Percentiles rank a stretch among this genome's conserved stretches.
Conservation (phyloP, 257 asterid species). For the Gentiana straminea region DNA sequence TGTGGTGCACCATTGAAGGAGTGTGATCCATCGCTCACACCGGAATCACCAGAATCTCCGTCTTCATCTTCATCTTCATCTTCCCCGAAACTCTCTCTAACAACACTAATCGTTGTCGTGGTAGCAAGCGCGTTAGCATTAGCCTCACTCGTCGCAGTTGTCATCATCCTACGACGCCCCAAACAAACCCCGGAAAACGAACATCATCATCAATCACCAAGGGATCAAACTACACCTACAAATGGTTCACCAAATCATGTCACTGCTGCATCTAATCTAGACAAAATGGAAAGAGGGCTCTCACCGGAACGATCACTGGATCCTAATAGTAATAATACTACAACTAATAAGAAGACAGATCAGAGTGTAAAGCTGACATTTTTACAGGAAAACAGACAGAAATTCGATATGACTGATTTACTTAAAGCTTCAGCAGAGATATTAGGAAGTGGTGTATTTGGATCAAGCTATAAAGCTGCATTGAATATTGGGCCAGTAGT, state of each 20-base stretch:
- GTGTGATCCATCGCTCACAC: constrained; percentile 18
- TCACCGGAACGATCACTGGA: constrained; percentile 18
- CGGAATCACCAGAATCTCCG: no score
- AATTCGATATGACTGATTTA: constrained; percentile 70
- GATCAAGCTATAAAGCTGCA: constrained; percentile 76
- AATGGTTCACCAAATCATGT: not conserved
- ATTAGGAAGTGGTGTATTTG: constrained; percentile 69
- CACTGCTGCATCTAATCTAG: constrained; percentile 18
- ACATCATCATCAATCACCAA: no score
- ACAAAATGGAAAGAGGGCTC: constrained; percentile 45
- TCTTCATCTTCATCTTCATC: no score
- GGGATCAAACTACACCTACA: constrained; percentile 1
- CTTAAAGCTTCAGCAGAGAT: constrained; percentile 90
- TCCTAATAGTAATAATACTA: no score
- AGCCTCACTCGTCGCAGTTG: constrained; percentile 29
- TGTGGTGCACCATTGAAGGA: constrained; percentile 60
- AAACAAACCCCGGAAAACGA: constrained; percentile 13
- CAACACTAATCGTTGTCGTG: constrained; percentile 20
- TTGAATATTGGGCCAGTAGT: constrained; percentile 28
- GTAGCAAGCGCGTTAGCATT: constrained; percentile 29
- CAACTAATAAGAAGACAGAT: constrained; percentile 21
- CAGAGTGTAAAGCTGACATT: constrained; percentile 48
- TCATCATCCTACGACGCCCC: constrained; percentile 35
- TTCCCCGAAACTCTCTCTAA: constrained; percentile 17
- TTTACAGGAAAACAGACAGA: constrained; percentile 34